Evolutionary conservation across 139 green algal genomes (phyloP), one percentile per base, ranked within the genome.

Genomic region (Zygnema cylindricum): DNA sequence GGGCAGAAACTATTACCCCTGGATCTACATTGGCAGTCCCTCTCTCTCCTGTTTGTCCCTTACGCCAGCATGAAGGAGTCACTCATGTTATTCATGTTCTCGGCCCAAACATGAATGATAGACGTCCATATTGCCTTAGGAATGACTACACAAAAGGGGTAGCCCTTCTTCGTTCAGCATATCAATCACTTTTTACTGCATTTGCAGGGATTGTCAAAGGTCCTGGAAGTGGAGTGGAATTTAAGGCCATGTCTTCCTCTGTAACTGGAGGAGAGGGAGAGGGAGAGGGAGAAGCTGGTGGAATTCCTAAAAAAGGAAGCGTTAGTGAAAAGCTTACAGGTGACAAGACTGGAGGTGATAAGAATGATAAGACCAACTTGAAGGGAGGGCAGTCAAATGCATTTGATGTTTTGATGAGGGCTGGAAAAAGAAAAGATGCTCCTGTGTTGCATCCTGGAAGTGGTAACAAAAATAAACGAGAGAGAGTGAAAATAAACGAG

Each of bases 31-130:
- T 90, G 33, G 23, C 86, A 25, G 86, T 90, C 0, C 36, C 79
- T 30, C 81, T 90, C n/a, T 81, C 86, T 16, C 43, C 43, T 25
- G 36, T 77, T 35, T 86, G 54, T 23, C 86, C 86, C n/a, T 81
- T 90, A 39, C 23, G 82, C 1, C 30, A 2, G 3, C 69, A 35
- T 40, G 86, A 90, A 81, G 86, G 81, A 38, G 69, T 90, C 35
- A 89, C 82, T 21, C 86, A 90, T 54, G 39, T 90, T 25, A 90
- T 90, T 35, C 86, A 90, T 81, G 86, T 88, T 43, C 82, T 90
- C 0, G 86, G 86, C 1, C 86, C 86, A 0, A 90, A 90, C 42
- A 90, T 90, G 86, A 90, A 90, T 22, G 77, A 77, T 32, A 49
- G 32, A 2, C 86, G 38, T n/a, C 86, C 86, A 23, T n/a, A 90